phyloP scores from a whole-genome alignment of 2,329 filamentous ascomycete genomes.

The Fusarium ramigenum region DNA sequence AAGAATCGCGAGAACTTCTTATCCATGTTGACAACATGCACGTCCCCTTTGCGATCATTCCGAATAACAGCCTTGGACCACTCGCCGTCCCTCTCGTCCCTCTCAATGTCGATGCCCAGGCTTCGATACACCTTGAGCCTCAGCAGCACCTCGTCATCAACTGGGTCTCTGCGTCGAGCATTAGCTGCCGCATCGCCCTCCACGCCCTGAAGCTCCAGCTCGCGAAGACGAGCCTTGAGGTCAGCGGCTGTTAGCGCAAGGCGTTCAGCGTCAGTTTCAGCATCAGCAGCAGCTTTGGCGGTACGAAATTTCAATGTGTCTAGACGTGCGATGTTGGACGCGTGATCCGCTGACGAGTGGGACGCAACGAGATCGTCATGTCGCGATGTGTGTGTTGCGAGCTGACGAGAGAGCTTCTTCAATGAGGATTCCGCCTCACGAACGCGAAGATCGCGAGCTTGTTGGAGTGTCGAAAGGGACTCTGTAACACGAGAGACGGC shows the following conservation, averaged over 20 bases:
- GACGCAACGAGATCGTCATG: conserved; percentile 78
- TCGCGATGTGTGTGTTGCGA: conserved; percentile 78
- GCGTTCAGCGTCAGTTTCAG: conserved; percentile 96
- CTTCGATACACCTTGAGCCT: conserved; percentile 91
- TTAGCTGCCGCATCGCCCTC: conserved; percentile 66
- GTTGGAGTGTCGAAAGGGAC: conserved; percentile 82
- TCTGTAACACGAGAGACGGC: conserved; percentile 85
- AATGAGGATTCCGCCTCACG: conserved; percentile 74
- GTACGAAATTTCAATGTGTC: conserved; percentile 95
- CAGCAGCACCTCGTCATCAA: conserved; percentile 73
- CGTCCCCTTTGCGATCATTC: conserved; percentile 87
- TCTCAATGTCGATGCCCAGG: conserved; percentile 87
- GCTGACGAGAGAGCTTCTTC: conserved; percentile 77
- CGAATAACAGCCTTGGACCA: conserved; percentile 87
- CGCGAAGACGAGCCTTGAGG: conserved; percentile 77
- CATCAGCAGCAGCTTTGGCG: conserved; percentile 88
- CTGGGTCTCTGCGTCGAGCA: conserved; percentile 51
- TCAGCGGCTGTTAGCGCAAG: conserved; percentile 80
- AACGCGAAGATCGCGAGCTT: conserved; percentile 82
- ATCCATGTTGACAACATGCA: conserved; percentile 94
- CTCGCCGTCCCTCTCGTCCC: conserved; percentile 76
- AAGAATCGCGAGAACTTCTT: conserved; percentile 91
- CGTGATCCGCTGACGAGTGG: conserved; percentile 83
- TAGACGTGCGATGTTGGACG: conserved; percentile 82
- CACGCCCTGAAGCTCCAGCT: conserved; percentile 86